phyloP scores from a whole-genome alignment of 2,329 filamentous ascomycete genomes.

The Aspergillus sp. region DNA sequence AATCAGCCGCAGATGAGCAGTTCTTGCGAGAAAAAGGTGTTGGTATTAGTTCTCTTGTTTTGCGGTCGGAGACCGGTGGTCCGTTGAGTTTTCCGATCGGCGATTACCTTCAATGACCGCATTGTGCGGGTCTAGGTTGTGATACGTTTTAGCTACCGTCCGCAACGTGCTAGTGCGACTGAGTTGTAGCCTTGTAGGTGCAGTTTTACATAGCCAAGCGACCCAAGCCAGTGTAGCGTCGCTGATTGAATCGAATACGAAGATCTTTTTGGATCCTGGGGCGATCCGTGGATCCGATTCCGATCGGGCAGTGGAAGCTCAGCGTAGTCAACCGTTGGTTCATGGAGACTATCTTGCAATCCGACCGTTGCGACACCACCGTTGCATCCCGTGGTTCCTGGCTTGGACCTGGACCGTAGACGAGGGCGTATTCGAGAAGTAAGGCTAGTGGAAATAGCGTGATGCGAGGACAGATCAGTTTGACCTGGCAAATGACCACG shows the following conservation, averaged over 20 bases:
- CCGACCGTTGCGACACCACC: not conserved
- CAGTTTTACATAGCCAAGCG: not conserved
- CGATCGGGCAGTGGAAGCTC: not conserved
- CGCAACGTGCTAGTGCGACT: not conserved
- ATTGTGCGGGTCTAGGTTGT: not conserved
- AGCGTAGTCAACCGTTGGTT: not conserved
- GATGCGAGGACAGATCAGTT: slow-evolving; percentile 1
- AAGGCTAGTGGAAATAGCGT: slow-evolving; percentile 11
- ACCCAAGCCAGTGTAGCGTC: not conserved
- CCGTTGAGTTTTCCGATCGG: slow-evolving; percentile 8
- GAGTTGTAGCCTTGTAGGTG: not conserved
- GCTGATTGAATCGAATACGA: not conserved
- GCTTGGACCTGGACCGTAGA: not conserved
- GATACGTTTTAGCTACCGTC: not conserved
- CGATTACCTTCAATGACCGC: slow-evolving; percentile 10
- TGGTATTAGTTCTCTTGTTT: slow-evolving; percentile 7
- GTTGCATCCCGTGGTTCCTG: not conserved
- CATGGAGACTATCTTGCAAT: too few species aligned
- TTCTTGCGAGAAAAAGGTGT: slow-evolving; percentile 12
- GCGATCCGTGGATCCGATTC: slow-evolving; percentile 18
- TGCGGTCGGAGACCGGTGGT: slow-evolving; percentile 1
- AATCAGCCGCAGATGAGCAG: slow-evolving; percentile 6
- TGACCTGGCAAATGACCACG: slow-evolving; percentile 15
- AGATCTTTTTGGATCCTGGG: not conserved
- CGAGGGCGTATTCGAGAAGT: not conserved